These are phyloP conservation scores for Aureobasidium sp. DNA, from an alignment of 2,329 filamentous ascomycete species.

Conservation along the genomic window DNA sequence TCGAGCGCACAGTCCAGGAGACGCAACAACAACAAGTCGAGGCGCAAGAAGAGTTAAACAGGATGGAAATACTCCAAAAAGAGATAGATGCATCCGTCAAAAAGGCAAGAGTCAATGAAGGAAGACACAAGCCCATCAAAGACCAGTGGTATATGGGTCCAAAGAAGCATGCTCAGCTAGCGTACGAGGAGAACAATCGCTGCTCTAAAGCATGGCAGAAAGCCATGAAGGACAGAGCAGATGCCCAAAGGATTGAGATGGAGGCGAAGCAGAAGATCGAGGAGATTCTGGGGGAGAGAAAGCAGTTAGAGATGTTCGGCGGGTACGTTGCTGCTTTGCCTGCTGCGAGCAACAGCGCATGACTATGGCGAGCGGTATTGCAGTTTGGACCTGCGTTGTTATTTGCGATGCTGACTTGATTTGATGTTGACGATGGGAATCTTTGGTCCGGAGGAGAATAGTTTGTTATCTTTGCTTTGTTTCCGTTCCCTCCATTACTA, in stretches of 20 bases:
- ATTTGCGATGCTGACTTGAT: not conserved
- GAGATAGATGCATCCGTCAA: not conserved
- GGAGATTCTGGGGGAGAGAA: not conserved
- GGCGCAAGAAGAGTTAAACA: not conserved
- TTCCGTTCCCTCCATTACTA: too few species aligned
- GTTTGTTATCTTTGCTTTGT: not conserved
- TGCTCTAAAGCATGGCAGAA: not conserved
- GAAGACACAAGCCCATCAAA: not conserved
- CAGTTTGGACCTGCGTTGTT: not conserved
- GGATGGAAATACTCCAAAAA: not conserved
- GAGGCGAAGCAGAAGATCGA: not conserved
- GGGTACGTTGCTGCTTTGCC: not conserved
- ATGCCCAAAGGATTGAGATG: not conserved
- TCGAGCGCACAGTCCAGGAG: not conserved
- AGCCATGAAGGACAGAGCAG: not conserved
- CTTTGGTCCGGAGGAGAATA: too few species aligned
- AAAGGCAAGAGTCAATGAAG: not conserved
- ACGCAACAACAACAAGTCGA: not conserved
- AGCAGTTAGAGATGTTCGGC: not conserved
- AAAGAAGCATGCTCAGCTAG: not conserved
- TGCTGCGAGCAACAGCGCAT: not conserved
- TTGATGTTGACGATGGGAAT: not conserved
- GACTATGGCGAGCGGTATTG: not conserved
- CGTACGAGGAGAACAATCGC: not conserved
- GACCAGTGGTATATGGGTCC: not conserved